phyloP scores from a whole-genome alignment of 768 basidiomycete species.

The Gymnopilus dilepis region DNA sequence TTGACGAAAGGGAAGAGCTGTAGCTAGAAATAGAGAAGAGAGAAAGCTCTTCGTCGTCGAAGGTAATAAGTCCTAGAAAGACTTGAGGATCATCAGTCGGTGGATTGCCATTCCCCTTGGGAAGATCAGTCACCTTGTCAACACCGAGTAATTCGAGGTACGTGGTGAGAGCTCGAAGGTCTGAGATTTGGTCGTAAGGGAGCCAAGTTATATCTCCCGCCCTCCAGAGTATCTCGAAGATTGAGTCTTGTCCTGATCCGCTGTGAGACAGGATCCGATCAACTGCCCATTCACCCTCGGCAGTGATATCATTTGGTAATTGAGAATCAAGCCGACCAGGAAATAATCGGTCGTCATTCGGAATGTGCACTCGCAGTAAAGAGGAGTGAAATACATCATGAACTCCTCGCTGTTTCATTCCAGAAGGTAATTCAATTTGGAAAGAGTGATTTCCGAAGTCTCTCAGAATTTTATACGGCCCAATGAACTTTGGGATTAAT shows the following conservation, averaged over 20 bases:
- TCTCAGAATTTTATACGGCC: no score
- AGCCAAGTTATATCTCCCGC: conserved; percentile 39
- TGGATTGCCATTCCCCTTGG: conserved; percentile 6
- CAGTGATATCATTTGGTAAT: conserved; percentile 19
- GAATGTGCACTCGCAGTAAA: conserved; percentile 1
- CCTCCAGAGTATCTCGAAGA: conserved; percentile 36
- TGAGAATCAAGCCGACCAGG: conserved; percentile 11
- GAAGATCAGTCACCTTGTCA: neutral
- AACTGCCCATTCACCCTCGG: conserved; percentile 32
- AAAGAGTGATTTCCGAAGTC: no score
- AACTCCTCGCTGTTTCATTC: no score
- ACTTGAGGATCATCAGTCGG: neutral
- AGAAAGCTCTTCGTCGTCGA: no score
- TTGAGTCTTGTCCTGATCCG: conserved; percentile 20
- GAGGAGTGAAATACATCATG: conserved; percentile 1
- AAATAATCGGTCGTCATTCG: conserved; percentile 8
- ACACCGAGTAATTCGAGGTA: conserved; percentile 13
- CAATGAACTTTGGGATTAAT: no score
- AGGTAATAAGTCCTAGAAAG: neutral
- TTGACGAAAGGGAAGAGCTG: no score
- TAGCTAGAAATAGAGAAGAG: no score
- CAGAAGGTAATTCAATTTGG: no score
- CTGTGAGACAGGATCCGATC: conserved; percentile 30
- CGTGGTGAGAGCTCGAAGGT: conserved; percentile 8
- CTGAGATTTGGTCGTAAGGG: conserved; percentile 16